Evolutionary conservation across 208 protist species (phyloP).

Genomic region (Leishmania major): DNA sequence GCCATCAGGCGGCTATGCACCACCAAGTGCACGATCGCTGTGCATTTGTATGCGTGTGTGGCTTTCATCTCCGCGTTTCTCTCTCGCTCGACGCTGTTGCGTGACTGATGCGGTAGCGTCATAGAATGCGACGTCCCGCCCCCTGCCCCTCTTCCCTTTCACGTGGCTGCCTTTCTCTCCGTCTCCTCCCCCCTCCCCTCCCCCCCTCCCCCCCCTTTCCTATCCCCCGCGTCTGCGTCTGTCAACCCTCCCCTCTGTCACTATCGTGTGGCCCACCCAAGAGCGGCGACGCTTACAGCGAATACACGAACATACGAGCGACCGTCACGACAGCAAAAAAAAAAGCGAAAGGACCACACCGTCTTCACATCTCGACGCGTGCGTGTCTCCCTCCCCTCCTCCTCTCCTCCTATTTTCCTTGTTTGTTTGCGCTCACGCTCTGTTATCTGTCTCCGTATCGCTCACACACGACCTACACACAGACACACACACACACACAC

Average conservation of each 20-base stretch:
- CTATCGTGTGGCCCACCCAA: background rate
- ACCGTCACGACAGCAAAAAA: background rate
- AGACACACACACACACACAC: too few relatives aligned
- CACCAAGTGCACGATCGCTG: background rate
- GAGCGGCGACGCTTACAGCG: background rate
- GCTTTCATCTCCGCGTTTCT: background rate
- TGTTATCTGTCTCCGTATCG: background rate
- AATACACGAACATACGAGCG: background rate
- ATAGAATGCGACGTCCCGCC: background rate
- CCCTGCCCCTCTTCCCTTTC: background rate
- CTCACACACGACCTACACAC: too few relatives aligned
- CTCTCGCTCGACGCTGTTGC: background rate
- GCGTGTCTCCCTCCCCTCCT: background rate
- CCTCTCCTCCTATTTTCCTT: background rate
- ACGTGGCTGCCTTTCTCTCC: background rate
- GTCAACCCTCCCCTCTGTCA: background rate
- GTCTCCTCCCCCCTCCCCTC: background rate
- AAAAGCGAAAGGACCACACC: background rate
- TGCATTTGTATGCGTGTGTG: background rate
- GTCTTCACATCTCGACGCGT: background rate
- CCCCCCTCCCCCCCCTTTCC: too few relatives aligned
- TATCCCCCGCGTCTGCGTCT: background rate
- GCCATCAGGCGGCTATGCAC: background rate
- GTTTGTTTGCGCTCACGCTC: too few relatives aligned
- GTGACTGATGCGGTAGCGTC: background rate